These are phyloP conservation scores for Paramecium primaurelia DNA, from an alignment of 73 alveolate genomes.

Conservation along the genomic window DNA sequence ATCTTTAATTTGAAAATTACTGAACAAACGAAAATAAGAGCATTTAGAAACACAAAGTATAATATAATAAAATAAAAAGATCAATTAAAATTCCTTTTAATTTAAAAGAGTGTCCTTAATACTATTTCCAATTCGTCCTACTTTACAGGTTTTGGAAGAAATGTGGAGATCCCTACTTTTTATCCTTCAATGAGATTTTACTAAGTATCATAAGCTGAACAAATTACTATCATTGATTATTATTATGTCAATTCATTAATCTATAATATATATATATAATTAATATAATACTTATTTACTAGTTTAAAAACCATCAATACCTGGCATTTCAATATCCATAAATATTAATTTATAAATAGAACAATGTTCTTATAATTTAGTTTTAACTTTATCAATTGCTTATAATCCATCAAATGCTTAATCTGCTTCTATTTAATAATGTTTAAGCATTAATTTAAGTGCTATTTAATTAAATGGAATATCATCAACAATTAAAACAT, in stretches of 20 bases:
- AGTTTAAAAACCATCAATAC: neutral
- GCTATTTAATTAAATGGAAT: neutral
- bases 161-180: neutral
- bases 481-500: conserved; percentile 19
- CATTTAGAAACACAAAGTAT: neutral
- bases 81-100: neutral
- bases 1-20: neutral
- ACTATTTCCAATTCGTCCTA: neutral
- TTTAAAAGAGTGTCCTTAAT: neutral
- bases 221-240: neutral
- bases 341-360: neutral
- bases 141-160: conserved; percentile 13
- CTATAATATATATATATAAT: neutral
- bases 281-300: neutral
- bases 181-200: neutral
- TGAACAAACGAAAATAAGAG: neutral
- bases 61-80: neutral
- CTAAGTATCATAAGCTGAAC: conserved; percentile 19
- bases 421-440: neutral
- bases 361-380: neutral
- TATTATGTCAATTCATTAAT: neutral
- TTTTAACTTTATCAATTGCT: neutral
- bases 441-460: neutral
- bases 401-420: conserved; percentile 1
- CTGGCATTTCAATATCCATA: conserved; percentile 29